These are phyloP conservation scores for Phytophthora quininea DNA, from an alignment of 352 stramenopile species.

Conservation along the genomic window DNA sequence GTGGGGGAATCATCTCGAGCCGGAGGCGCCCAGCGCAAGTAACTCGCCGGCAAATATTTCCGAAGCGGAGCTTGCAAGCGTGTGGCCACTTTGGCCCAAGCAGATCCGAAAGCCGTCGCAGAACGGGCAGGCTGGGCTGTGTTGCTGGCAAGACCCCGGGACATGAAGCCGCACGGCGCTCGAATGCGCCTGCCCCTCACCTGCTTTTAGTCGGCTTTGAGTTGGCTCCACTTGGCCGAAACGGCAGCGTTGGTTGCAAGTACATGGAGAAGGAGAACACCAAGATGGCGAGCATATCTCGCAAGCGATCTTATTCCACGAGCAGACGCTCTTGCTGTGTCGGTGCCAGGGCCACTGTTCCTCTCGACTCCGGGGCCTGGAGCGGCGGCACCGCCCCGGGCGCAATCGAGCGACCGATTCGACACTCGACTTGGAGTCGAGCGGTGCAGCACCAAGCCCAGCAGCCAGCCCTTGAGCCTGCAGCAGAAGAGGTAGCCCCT, in stretches of 20 bases:
- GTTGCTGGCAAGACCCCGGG: background rate
- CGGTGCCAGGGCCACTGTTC: background rate
- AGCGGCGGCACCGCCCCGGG: background rate
- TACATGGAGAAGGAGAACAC: background rate
- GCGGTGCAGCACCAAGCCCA: slow-evolving; percentile 24
- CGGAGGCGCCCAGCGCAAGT: background rate
- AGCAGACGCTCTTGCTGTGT: background rate
- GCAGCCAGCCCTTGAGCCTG: slow-evolving; percentile 8
- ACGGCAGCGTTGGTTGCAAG: background rate
- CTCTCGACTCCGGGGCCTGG: background rate
- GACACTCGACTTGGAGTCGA: slow-evolving; percentile 21
- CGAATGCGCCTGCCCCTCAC: background rate
- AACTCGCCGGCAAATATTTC: background rate
- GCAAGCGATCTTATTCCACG: background rate
- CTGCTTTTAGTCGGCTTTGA: too few relatives aligned
- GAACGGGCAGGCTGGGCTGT: background rate
- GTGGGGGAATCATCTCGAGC: background rate
- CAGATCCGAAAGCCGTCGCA: background rate
- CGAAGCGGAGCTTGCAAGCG: background rate
- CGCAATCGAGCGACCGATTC: slow-evolving; percentile 41
- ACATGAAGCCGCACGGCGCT: slow-evolving; percentile 1
- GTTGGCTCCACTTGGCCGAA: background rate
- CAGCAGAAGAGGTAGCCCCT: background rate
- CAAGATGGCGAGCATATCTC: background rate
- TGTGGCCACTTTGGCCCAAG: background rate